A percentile compares a stretch with the other conserved stretches of the same genome.
Conservation (phyloP, 2,329 filamentous ascomycete genomes). For the Didymella exigua region DNA sequence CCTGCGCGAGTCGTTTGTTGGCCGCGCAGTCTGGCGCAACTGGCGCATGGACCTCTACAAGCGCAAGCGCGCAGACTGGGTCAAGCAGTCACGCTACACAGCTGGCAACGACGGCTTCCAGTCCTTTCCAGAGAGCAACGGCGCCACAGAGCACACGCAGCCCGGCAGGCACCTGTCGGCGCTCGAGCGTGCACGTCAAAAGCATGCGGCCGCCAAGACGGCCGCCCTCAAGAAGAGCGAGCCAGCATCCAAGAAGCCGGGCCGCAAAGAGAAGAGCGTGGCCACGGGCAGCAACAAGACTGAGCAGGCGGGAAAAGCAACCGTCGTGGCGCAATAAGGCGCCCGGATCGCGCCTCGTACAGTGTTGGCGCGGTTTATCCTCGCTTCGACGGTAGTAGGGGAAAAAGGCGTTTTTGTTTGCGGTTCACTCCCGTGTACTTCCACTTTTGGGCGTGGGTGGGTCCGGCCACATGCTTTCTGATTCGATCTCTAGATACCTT, state of each 20-base stretch:
- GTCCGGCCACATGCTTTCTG: slow-evolving; percentile 21
- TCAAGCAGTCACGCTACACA: slow-evolving; percentile 61
- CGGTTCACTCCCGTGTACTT: slow-evolving; percentile 9
- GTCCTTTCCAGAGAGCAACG: slow-evolving; percentile 53
- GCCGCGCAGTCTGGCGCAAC: slow-evolving; percentile 73
- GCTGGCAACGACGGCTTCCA: slow-evolving; percentile 59
- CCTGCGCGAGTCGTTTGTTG: slow-evolving; percentile 68
- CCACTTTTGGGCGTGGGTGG: slow-evolving; percentile 13
- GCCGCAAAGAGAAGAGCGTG: slow-evolving; percentile 24
- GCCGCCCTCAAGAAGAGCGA: slow-evolving; percentile 42
- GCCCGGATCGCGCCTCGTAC: slow-evolving; percentile 14
- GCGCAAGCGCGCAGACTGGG: slow-evolving; percentile 67
- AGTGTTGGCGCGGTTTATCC: slow-evolving; percentile 6
- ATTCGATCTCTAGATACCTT: slow-evolving; percentile 43
- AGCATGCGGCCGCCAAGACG: slow-evolving; percentile 57
- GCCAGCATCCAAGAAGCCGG: slow-evolving; percentile 33
- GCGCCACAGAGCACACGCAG: slow-evolving; percentile 31
- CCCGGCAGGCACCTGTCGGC: slow-evolving; percentile 40
- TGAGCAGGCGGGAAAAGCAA: slow-evolving; percentile 30
- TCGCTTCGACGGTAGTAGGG: slow-evolving; percentile 22
- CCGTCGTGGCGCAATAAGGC: slow-evolving; percentile 33
- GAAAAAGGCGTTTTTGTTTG: slow-evolving; percentile 29
- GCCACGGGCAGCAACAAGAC: slow-evolving; percentile 18
- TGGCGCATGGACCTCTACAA: slow-evolving; percentile 77
- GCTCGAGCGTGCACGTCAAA: slow-evolving; percentile 64